phyloP scores from a whole-genome alignment of 768 basidiomycete genomes.

The Pisolithus sp. region DNA sequence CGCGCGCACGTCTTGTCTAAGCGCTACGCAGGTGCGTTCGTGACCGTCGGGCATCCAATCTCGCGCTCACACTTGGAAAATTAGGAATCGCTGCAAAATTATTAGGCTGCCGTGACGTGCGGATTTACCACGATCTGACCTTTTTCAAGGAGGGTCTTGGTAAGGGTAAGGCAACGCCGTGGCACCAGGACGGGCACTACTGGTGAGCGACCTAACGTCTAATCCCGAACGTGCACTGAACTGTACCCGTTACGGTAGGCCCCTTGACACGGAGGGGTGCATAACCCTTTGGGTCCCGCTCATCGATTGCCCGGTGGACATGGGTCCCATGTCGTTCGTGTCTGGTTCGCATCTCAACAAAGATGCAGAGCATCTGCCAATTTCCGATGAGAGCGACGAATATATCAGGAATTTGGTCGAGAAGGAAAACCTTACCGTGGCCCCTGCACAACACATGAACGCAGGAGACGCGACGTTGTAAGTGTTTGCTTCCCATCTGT shows the following conservation, averaged over 20 bases:
- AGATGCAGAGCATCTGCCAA: constrained; percentile 1
- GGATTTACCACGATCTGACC: constrained; percentile 5
- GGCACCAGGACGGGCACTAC: constrained; percentile 2
- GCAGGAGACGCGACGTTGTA: neutral
- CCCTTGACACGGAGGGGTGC: constrained; percentile 3
- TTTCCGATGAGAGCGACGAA: constrained; percentile 2
- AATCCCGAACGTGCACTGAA: neutral
- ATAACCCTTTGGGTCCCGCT: constrained; percentile 3
- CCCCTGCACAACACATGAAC: constrained; percentile 3
- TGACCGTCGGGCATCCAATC: neutral
- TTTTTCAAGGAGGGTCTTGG: constrained; percentile 5
- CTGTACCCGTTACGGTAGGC: neutral
- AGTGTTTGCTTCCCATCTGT: neutral
- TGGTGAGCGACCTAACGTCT: neutral
- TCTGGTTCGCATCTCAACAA: constrained; percentile 1
- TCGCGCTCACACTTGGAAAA: neutral
- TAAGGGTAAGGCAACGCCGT: neutral
- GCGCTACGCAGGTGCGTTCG: neutral
- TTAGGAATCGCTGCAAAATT: constrained; percentile 4
- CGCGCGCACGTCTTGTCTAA: constrained; percentile 3
- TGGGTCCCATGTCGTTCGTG: constrained; percentile 6
- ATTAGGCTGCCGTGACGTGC: constrained; percentile 5
- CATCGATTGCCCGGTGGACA: constrained; percentile 4
- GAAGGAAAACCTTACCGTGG: neutral
- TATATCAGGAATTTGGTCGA: constrained; percentile 1